A percentile compares a stretch with the other conserved stretches of the same genome.
phyloP scores from a whole-genome alignment of 441 rosid genomes.

The Populus trichocarpa region DNA sequence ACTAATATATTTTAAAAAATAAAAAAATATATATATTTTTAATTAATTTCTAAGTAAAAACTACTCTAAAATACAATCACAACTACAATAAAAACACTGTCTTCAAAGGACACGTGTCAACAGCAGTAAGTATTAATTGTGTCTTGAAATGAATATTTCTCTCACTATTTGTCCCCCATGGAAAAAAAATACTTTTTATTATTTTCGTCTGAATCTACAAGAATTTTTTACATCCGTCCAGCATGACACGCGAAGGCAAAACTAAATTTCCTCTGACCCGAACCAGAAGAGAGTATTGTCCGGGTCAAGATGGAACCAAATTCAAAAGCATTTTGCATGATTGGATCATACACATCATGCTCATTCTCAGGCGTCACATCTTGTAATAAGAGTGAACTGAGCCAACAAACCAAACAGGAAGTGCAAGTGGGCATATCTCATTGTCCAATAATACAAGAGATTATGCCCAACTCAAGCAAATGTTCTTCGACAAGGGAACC shows the following conservation, averaged over 20 bases:
- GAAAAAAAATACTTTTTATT: too few species aligned
- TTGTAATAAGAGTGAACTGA: neutral
- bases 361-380: neutral
- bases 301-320: neutral
- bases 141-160: too few species aligned
- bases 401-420: neutral
- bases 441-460: neutral
- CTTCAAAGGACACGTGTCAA: too few species aligned
- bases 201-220: neutral
- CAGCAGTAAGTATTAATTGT: too few species aligned
- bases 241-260: neutral
- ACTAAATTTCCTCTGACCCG: neutral
- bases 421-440: neutral
- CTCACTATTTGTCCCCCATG: neutral
- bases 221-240: neutral
- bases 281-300: too few species aligned
- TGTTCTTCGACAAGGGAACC: conserved; percentile 10
- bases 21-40: too few species aligned
- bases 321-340: neutral
- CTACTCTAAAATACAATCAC: too few species aligned
- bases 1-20: too few species aligned
- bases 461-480: neutral
- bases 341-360: neutral
- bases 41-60: too few species aligned
- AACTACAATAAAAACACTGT: too few species aligned